Base-by-base conservation (phyloP, 371 early-diverging fungal genomes). In the Mucor lusitanicus region DNA sequence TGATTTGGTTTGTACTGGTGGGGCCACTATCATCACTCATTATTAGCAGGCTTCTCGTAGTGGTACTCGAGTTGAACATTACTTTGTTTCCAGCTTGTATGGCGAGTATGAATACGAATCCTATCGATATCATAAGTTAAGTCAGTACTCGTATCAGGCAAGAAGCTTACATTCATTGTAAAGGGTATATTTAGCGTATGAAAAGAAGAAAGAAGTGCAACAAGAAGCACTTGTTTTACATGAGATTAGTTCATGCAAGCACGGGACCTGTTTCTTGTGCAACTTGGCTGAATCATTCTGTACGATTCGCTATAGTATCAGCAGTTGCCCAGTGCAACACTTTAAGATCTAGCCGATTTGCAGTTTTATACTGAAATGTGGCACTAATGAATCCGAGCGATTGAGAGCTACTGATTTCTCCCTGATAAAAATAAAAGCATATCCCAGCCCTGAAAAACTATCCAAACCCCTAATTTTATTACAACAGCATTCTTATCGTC, bases 1-100 rank as follows among this genome's bases (percentile, higher is more conserved):
- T 64, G 13, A 69, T 64, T 30, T 69, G 69, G 37, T 64, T 69
- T 44, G 59, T 64, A 59, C 59, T 69, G 2, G 60, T 64, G 33
- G 64, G 69, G 8, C 69, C 60, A 63, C 64, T 68, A 9, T n/a
- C n/a, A 28, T 21, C 11, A 46, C 6, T 3, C 6, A 8, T 0
- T 37, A 23, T 23, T 17, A 11, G 15, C 13, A 25, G 35, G 15
- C 0, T 9, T 21, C 15, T 19, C 6, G n/a, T n/a, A 19, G 23
- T 3, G 35, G 35, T 6, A 57, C 6, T 59, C 6, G n/a, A 3
- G 12, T 2, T 19, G 13, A 28, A 1, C 6, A 9, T 44, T 42
- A 32, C 32, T 32, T 21, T 62, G 28, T 44, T 33, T 32, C 48
- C 23, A n/a, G 6, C 9, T 48, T 48, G 32, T 32, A 44, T 17